Conservation (phyloP, 768 basidiomycete genomes). For the Trametes meyenii region DNA sequence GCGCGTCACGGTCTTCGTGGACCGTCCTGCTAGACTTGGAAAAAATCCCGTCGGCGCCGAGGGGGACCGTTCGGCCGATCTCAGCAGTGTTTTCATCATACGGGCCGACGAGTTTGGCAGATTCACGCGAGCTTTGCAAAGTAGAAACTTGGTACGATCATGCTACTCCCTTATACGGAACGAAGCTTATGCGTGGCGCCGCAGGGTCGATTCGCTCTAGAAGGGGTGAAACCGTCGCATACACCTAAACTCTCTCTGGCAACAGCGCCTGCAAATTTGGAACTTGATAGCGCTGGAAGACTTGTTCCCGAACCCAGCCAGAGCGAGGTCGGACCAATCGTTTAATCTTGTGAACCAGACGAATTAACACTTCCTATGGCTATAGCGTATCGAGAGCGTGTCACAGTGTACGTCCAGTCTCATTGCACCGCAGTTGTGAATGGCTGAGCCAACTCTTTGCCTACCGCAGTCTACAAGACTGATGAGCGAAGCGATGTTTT, state of each 20-base stretch:
- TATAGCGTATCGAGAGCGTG: conserved; percentile 29
- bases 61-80: conserved; percentile 23
- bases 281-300: conserved; percentile 27
- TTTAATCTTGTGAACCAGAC: neutral
- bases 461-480: conserved; percentile 29
- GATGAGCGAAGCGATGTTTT: conserved; percentile 30
- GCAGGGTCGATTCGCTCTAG: conserved; percentile 9
- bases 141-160: conserved; percentile 48
- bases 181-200: neutral
- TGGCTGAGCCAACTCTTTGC: neutral
- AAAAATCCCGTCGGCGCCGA: conserved; percentile 9
- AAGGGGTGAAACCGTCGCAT: neutral
- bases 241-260: conserved; percentile 27
- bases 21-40: conserved; percentile 18
- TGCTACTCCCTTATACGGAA: neutral
- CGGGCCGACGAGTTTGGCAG: conserved; percentile 35
- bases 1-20: conserved; percentile 8
- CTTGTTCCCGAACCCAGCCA: conserved; percentile 20
- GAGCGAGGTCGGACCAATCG: conserved; percentile 20
- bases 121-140: conserved; percentile 46
- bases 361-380: neutral
- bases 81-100: conserved; percentile 38
- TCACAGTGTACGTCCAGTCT: conserved; percentile 31
- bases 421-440: neutral
- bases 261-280: conserved; percentile 21